Conservation (phyloP, 2,329 filamentous ascomycete genomes). For the Aspergillus eucalypticola region DNA sequence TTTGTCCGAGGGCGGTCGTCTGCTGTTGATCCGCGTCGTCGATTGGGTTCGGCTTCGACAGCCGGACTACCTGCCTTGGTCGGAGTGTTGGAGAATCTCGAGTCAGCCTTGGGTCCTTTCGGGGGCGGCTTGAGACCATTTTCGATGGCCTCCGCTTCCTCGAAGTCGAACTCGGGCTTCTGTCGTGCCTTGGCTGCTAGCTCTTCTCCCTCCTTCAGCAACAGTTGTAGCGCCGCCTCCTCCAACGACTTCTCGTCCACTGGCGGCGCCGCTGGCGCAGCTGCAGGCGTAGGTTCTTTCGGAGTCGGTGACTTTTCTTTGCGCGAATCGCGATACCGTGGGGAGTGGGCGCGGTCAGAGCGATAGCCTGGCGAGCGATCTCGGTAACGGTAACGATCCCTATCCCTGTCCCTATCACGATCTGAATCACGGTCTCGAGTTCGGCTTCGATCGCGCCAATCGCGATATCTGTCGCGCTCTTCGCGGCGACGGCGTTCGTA, state of each 20-base stretch:
- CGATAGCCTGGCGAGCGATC: slow-evolving; percentile 36
- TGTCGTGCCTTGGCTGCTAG: slow-evolving; percentile 54
- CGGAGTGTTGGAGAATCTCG: slow-evolving; percentile 28
- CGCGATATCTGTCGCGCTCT: slow-evolving; percentile 49
- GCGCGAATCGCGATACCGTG: slow-evolving; percentile 33
- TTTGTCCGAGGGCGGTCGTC: slow-evolving; percentile 29
- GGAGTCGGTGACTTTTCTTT: slow-evolving; percentile 34
- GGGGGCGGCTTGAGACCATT: slow-evolving; percentile 37
- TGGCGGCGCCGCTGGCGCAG: slow-evolving; percentile 26
- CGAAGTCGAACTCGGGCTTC: slow-evolving; percentile 54
- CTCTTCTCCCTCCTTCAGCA: slow-evolving; percentile 57
- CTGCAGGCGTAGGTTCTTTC: slow-evolving; percentile 36
- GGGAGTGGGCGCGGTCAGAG: slow-evolving; percentile 33
- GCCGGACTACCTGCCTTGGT: slow-evolving; percentile 33
- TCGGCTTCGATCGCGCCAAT: slow-evolving; percentile 39
- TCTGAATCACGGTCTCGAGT: slow-evolving; percentile 34
- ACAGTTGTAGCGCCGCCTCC: slow-evolving; percentile 54
- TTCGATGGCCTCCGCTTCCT: slow-evolving; percentile 47
- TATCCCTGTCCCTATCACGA: slow-evolving; percentile 26
- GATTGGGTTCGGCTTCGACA: slow-evolving; percentile 26
- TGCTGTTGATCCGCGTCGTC: slow-evolving; percentile 29
- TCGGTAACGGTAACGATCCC: slow-evolving; percentile 30
- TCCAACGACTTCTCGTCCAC: slow-evolving; percentile 58
- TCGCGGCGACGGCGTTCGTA: slow-evolving; percentile 46
- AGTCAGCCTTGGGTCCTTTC: slow-evolving; percentile 32